Evolutionary conservation across 495 filamentous ascomycete species (phyloP), one percentile per base, ranked within the genome.

Genomic region (Clohesyomyces aquaticus): DNA sequence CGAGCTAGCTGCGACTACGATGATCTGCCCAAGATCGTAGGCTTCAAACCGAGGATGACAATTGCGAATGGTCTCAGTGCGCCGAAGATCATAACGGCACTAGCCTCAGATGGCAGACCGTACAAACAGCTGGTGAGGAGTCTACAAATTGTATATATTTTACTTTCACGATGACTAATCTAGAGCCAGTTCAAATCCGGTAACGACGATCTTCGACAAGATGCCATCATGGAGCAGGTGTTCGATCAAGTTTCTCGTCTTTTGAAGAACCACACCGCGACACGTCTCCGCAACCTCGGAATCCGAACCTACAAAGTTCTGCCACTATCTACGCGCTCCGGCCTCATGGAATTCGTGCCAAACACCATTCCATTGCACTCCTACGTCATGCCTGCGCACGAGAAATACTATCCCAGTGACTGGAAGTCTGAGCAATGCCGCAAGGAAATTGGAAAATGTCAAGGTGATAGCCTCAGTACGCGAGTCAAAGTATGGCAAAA

Each of bases 181-280:
- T 2, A 26, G 4, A 10, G 18, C 16, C 41, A 88, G 86, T 87
- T 94, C 72, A 99, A 99, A 77, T 89, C 90, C 69, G 91, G 93
- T 26, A 92, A 90, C 65, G 93, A 98, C 73, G 94, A 98, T 70
- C 82, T 99, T 12, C 88, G 94, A n/a, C 94, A 99, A 77, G 94
- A 99, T 71, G 91, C 94, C 18, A 99, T 99, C 77, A 99, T 99
- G 95, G 95, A 98, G 74, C 94, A 99, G 77, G 94, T 99, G 28
- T 99, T 98, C 76, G 91, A 90, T 50, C 90, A 96, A 82, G 94
- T 97, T 27, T 96, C 89, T 70, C 87, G 88, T 56, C 86, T 98
- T 4, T 81, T 99, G 23, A 88, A 89, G 75, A 87, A 88, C 23
- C 89, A 96, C 68, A 85, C 88, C 50, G 85, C 88, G 11, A 96